Evolutionary conservation across 2,329 filamentous ascomycete species (phyloP), one percentile per base, ranked within the genome.

Genomic region (Arthrobotrys entomopaga): DNA sequence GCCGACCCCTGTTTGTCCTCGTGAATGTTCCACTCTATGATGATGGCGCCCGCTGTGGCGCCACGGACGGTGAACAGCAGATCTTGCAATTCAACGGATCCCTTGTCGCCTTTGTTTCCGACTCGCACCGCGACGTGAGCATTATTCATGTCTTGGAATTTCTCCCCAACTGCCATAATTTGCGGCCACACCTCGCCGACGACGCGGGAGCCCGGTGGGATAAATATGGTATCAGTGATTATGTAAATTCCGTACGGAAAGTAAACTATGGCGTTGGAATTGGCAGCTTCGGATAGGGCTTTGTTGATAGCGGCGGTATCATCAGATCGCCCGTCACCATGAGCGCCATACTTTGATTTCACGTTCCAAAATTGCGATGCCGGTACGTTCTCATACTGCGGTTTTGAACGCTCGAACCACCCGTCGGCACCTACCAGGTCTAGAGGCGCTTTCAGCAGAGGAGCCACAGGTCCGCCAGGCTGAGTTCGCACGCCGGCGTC

Each of bases 301-400:
- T 86, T 86, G 82, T 97, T 93, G 79, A 99, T 90, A n/a, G 90
- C 91, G 3, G 86, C 87, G 15, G 94, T 97, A 79, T 98, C 95
- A 78, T 98, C 94, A 0, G 92, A 92, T 29, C 83, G 82, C 60
- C 94, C 95, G 79, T 99, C 93, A 79, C 95, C 95, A 83, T 89
- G 91, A 79, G 92, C 93, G 69, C 95, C 94, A 10, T 43, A 54
- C 57, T 86, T 85, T 53, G 87, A 84, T 83, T 94, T 97, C 83
- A 95, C 90, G 77, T 91, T 94, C 78, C 95, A 83, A 80, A 99
- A 97, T 38, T 86, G 86, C 72, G 84, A 86, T 15, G 85, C 86
- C 2, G 88, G 82, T 1, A 91, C 82, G 43, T 84, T 83, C 80
- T 90, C 87, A 80, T 98, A 99, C 81, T 97, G 91, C 10, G 95